A percentile compares a stretch with the other conserved stretches of the same genome.
These are phyloP conservation scores for Evansstolkia leycettana DNA, from an alignment of 495 filamentous ascomycete species.

Conservation along the genomic window DNA sequence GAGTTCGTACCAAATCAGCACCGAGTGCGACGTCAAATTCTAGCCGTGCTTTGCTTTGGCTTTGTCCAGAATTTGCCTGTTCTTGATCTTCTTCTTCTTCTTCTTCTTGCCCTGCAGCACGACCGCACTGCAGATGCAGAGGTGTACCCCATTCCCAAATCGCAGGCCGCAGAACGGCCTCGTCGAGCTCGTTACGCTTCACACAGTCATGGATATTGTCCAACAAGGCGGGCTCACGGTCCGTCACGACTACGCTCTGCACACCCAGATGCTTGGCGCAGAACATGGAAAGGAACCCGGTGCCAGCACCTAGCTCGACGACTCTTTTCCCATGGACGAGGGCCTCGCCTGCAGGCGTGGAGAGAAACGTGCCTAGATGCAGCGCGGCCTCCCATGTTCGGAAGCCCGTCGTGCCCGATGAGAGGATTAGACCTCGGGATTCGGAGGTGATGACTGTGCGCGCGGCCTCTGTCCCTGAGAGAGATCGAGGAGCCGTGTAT, in stretches of 20 bases:
- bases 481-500: conserved; percentile 41
- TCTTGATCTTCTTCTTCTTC: conserved; percentile 2
- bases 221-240: conserved; percentile 66
- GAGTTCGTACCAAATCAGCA: conserved; percentile 33
- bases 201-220: conserved; percentile 55
- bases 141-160: conserved; percentile 30
- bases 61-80: background rate
- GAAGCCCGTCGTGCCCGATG: conserved; percentile 68
- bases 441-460: conserved; percentile 39
- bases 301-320: conserved; percentile 83
- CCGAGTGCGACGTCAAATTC: conserved; percentile 37
- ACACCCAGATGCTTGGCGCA: conserved; percentile 64
- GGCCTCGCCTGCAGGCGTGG: conserved; percentile 23
- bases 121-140: conserved; percentile 8
- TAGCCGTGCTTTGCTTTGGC: background rate
- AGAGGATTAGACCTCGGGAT: conserved; percentile 59
- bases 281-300: conserved; percentile 72
- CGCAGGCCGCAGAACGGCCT: conserved; percentile 21
- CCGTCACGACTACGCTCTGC: conserved; percentile 55
- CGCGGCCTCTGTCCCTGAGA: background rate
- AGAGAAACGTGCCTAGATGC: conserved; percentile 68
- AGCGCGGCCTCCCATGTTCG: conserved; percentile 91
- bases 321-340: conserved; percentile 46
- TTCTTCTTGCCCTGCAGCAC: conserved; percentile 4
- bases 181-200: conserved; percentile 50